Evolutionary conservation across 1,139 yeast genomes (phyloP).

Genomic region (Hanseniaspora gamundiae): DNA sequence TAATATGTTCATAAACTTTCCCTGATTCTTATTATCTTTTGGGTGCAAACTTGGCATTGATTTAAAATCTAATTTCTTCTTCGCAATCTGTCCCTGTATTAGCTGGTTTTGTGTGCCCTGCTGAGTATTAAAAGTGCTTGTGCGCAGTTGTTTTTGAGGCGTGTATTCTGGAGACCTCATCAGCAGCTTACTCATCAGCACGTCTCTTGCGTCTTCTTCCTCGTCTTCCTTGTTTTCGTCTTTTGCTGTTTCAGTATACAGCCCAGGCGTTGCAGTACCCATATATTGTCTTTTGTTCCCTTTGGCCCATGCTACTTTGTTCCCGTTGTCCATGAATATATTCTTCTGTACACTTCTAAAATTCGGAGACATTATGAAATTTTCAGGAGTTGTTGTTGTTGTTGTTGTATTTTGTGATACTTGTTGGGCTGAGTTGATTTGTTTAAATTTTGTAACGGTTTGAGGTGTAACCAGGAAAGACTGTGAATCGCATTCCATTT

Average conservation of each 20-base stretch:
- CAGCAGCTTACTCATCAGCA: conserved; percentile 4
- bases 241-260: too few species aligned
- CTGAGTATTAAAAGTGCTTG: too few species aligned
- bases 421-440: neutral
- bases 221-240: conserved; percentile 10
- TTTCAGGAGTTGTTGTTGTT: conserved; percentile 2
- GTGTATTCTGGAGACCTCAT: conserved; percentile 22
- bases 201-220: neutral
- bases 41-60: conserved; percentile 1
- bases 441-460: conserved; percentile 7
- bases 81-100: conserved; percentile 8
- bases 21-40: conserved; percentile 2
- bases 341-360: neutral
- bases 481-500: neutral
- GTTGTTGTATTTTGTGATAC: neutral
- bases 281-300: conserved; percentile 1
- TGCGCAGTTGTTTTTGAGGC: conserved; percentile 10
- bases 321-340: conserved; percentile 1
- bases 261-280: neutral
- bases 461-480: conserved; percentile 6
- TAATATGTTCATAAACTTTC: conserved; percentile 3
- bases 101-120: conserved; percentile 5
- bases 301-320: neutral
- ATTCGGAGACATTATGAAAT: neutral
- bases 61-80: conserved; percentile 14